Percentiles rank a stretch among this genome's conserved stretches.
These are phyloP conservation scores for Trichocomaceae sp. DNA, from an alignment of 2,329 filamentous ascomycete genomes.

Conservation along the genomic window DNA sequence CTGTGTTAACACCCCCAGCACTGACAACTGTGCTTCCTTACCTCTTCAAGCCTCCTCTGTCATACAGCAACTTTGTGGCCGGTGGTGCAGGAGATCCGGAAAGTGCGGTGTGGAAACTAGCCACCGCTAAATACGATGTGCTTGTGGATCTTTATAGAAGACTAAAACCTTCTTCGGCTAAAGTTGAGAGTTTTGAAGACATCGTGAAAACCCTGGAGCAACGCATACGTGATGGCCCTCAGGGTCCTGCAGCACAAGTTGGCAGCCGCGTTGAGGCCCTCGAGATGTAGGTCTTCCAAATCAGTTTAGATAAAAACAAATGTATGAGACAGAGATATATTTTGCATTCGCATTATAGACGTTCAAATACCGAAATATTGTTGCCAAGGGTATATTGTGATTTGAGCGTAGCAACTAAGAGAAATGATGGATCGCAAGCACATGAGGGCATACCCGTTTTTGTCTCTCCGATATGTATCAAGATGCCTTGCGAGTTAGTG, in stretches of 20 bases:
- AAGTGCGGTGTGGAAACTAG: slow-evolving; percentile 52
- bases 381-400: too few species aligned
- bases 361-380: too few species aligned
- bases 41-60: slow-evolving; percentile 51
- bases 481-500: too few species aligned
- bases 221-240: slow-evolving; percentile 37
- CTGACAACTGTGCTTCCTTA: slow-evolving; percentile 49
- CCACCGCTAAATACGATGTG: slow-evolving; percentile 52
- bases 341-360: neutral
- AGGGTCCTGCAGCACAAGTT: slow-evolving; percentile 29
- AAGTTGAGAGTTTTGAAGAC: slow-evolving; percentile 32
- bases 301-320: neutral
- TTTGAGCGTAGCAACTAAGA: too few species aligned
- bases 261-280: slow-evolving; percentile 32
- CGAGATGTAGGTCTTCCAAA: slow-evolving; percentile 21
- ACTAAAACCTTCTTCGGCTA: slow-evolving; percentile 33
- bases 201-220: slow-evolving; percentile 35
- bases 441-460: too few species aligned
- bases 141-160: slow-evolving; percentile 44
- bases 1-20: slow-evolving; percentile 47
- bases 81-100: slow-evolving; percentile 51
- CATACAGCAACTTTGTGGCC: slow-evolving; percentile 53
- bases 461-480: too few species aligned
- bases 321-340: neutral
- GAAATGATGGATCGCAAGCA: too few species aligned